Evolutionary conservation across 805 yeast genomes (phyloP), one percentile per base, ranked within the genome.

Genomic region (Lachancea waltii): DNA sequence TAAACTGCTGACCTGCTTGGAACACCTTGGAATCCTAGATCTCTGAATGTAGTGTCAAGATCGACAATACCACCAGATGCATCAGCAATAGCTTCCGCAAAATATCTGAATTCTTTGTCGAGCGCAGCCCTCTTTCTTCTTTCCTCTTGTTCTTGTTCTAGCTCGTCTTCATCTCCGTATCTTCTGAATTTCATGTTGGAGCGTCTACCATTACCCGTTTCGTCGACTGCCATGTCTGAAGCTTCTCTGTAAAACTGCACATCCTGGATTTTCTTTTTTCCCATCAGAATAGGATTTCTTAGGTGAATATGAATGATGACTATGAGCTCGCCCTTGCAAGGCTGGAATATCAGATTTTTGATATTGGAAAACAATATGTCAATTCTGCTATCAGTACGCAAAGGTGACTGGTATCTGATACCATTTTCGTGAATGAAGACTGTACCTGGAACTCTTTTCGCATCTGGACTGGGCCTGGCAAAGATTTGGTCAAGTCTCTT

Each of bases 111-210:
- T 63, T 92, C 97, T 61, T 83, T 85, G 65, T 92, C 96, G 53
- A 92, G 74, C 26, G 85, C 75, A 17, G 85, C 83, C 53, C 95
- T 84, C 64, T 96, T 76, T 63, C 90, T 75, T 67, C 97, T 80
- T 66, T 92, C 98, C 62, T 92, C 97, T 65, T 90, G 97, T 67
- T 92, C 98, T 64, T 90, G 97, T 64, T 92, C 97, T 47, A 92
- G 70, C 65, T 92, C 98, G 62, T 92, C 98, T 62, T 92, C 98
- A 60, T 92, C 98, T 33, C 98, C 98, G 58, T 92, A 92, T 55
- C 92, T 67, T 58, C 92, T 69, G 48, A 75, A 75, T 49, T 81
- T 70, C 44, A 49, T 54, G 62, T 81, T 81, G 48, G 74, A 75
- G 62, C 97, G 79, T 66, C 85, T 81, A 45, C 95, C 81, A 44